These are phyloP conservation scores for Suillus bovinus DNA, from an alignment of 768 basidiomycete genomes.

Conservation along the genomic window DNA sequence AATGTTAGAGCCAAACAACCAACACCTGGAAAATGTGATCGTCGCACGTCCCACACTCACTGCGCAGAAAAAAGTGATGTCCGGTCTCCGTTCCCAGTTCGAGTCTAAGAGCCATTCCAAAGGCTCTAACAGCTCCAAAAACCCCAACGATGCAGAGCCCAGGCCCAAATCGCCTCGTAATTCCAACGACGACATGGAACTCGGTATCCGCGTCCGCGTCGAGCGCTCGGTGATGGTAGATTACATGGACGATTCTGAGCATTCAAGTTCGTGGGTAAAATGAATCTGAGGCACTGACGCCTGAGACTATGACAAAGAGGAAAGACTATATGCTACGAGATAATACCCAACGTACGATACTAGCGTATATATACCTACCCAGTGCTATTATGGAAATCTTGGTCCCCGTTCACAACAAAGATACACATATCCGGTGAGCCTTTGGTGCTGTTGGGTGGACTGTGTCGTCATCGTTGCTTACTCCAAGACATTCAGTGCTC, in stretches of 20 bases:
- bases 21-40: constrained; percentile 32
- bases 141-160: constrained; percentile 23
- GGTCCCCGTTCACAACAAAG: not conserved
- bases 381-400: not conserved
- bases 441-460: not conserved
- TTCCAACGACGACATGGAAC: constrained; percentile 24
- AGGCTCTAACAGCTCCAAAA: constrained; percentile 6
- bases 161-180: constrained; percentile 9
- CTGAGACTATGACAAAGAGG: not conserved
- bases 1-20: constrained; percentile 21
- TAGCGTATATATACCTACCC: not conserved
- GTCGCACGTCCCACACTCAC: constrained; percentile 16
- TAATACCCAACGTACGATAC: not conserved
- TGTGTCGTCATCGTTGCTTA: not conserved
- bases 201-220: constrained; percentile 32
- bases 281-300: not conserved
- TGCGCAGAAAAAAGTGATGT: constrained; percentile 20
- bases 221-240: constrained; percentile 32
- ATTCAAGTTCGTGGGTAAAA: constrained; percentile 19
- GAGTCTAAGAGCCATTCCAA: constrained; percentile 13
- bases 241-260: constrained; percentile 13
- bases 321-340: not conserved
- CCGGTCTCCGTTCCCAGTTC: constrained; percentile 26
- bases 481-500: not conserved
- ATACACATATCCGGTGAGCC: not conserved